A percentile compares a stretch with the other conserved stretches of the same genome.
Evolutionary conservation across 1,284 basidiomycete species (phyloP).

Genomic region (Cryptococcus sp.): DNA sequence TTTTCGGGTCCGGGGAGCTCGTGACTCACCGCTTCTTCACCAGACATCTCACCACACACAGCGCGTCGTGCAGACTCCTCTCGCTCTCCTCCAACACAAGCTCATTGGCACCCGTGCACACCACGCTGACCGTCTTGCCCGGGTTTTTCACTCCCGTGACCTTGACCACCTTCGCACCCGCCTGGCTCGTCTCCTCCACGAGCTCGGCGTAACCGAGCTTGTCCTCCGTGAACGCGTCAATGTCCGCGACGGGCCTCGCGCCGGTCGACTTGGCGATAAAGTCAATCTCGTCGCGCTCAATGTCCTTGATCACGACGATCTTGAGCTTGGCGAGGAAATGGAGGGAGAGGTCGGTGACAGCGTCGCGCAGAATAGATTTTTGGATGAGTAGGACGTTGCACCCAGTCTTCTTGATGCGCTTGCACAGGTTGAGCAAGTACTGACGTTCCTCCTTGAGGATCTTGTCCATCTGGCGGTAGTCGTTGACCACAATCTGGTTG

Average conservation of each 20-base stretch:
- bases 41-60: constrained; percentile 95
- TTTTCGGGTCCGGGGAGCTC: not conserved
- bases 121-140: constrained; percentile 90
- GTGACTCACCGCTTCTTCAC: constrained; percentile 87
- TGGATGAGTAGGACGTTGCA: constrained; percentile 99
- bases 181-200: constrained; percentile 83
- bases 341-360: constrained; percentile 96
- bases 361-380: constrained; percentile 98
- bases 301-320: constrained; percentile 95
- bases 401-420: constrained; percentile 98
- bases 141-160: constrained; percentile 94
- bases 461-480: constrained; percentile 99
- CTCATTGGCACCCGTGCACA: constrained; percentile 91
- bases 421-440: constrained; percentile 94
- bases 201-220: constrained; percentile 96
- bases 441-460: constrained; percentile 98
- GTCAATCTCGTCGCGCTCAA: constrained; percentile 98
- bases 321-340: constrained; percentile 98
- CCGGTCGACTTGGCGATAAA: constrained; percentile 94
- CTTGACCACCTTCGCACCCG: constrained; percentile 87
- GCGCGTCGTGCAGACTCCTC: constrained; percentile 93
- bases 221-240: constrained; percentile 98
- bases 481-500: constrained; percentile 98
- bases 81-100: constrained; percentile 97
- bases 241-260: constrained; percentile 95